Percentiles rank a stretch among this genome's conserved stretches.
phyloP scores from a whole-genome alignment of 441 rosid species.

The Rhodomyrtus psidioides region DNA sequence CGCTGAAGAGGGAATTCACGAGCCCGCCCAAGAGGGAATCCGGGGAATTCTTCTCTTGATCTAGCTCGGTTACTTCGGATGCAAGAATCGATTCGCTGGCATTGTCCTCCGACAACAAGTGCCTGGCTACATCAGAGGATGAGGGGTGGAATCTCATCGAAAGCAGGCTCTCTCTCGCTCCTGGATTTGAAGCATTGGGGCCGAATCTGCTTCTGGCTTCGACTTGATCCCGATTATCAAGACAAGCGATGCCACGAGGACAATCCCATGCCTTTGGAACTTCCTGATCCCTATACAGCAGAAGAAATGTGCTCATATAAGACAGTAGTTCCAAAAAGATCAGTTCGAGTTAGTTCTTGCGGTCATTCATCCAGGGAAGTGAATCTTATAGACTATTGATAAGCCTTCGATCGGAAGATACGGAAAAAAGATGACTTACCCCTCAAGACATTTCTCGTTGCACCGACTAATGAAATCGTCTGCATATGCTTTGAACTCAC shows the following conservation, averaged over 20 bases:
- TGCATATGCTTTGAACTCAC: conserved; percentile 17
- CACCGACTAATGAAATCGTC: conserved; percentile 28
- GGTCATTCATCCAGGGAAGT: neutral
- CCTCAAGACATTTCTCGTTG: conserved; percentile 29
- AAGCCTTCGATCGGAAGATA: neutral
- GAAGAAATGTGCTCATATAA: neutral
- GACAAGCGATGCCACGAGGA: conserved; percentile 15
- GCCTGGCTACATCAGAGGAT: conserved; percentile 24
- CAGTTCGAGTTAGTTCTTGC: neutral
- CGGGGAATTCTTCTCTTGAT: conserved; percentile 21
- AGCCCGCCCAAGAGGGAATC: conserved; percentile 38
- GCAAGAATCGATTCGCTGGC: conserved; percentile 37
- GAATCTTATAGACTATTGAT: neutral
- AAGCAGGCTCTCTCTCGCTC: conserved; percentile 36
- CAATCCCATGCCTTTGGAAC: conserved; percentile 33
- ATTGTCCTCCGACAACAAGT: conserved; percentile 30
- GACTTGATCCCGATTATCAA: neutral
- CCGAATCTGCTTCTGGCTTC: neutral
- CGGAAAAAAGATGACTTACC: conserved; percentile 19
- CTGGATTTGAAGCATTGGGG: conserved; percentile 8
- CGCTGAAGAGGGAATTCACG: neutral
- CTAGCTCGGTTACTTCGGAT: conserved; percentile 40
- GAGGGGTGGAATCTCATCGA: conserved; percentile 51
- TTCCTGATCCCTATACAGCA: conserved; percentile 27
- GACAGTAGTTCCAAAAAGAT: neutral